Evolutionary conservation across 495 filamentous ascomycete species (phyloP), one percentile per base, ranked within the genome.

Genomic region (Penicillium taxi): DNA sequence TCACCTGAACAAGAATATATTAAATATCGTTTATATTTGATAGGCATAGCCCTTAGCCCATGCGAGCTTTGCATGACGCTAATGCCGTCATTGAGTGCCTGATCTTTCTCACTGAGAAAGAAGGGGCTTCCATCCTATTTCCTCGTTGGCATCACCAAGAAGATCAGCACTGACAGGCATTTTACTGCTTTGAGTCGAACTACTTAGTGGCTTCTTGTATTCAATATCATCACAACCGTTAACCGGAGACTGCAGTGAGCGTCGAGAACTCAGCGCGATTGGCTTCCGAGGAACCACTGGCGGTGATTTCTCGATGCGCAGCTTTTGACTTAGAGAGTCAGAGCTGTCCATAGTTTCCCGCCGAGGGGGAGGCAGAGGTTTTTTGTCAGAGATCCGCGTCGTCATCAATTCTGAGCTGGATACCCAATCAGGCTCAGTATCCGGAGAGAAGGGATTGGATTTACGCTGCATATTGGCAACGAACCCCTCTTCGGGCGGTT

Each of bases 341-440:
- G 26, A 12, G 15, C 26, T 9, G 5, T 5, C 26, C 5, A 28
- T 13, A 12, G 15, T 27, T 2, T 20, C 28, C 12, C 28, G 37
- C 27, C 37, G 26, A 11, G 37, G 42, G 1, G 53, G 46, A 17
- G 50, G 53, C 9, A 38, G 28, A 13, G 44, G 42, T 22, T 42
- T 40, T 28, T 35, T 45, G 4, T 38, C 38, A 13, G 13, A 9
- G 18, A 27, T 28, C 2, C 20, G 6, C n/a, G 37, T 19, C 17
- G 25, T 29, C 20, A 12, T 15, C 16, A 35, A 20, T 2, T 8
- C 22, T 7, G 26, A 13, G 16, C 25, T 23, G 20, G 41, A 19
- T 22, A 85, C 73, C 91, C 91, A 96, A 45, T 94, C 86, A 7
- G 78, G 73, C 45, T 86, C 77, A 16, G 77, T 59, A 2, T 75